Base-by-base conservation (phyloP, 2,329 filamentous ascomycete species). In the Trichoderma guizhouense region DNA sequence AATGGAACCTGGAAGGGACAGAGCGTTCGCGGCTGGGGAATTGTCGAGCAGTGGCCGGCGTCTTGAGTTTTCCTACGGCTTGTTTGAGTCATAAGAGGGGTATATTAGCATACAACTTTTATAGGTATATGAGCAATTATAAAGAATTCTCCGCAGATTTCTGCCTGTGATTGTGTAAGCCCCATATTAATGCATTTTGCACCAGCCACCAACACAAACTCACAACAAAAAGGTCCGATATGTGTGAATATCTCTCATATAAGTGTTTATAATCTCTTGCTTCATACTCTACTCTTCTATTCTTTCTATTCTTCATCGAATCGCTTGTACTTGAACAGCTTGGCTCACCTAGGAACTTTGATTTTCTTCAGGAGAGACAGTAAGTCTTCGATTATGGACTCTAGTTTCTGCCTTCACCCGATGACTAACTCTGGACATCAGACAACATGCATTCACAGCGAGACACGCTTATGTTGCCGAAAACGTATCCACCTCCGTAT, bases 31-130 rank as follows among this genome's bases (percentile, higher is more conserved):
- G 51, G 47, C 47, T 67, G 64, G 64, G 47, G 47, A 26, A 7
- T 67, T 39, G 64, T 67, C 21, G 64, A 57, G 30, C 64, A 67
- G 51, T 67, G 51, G 64, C 64, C 51, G 9, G 64, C 47, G 11
- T 39, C 43, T 9, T 66, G n/a, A 36, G 18, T 43, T 43, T 43
- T 18, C 39, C 39, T 18, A n/a, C 39, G 18, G 39, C 39, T 9
- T 43, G 1, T 9, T 43, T n/a, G 0, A 43, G 39, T 9, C 39
- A 43, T n/a, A n/a, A 43, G 11, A 43, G 15, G 18, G 15, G 18
- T 18, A 11, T 30, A 30, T 58, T 3, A 0, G 5, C 11, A 14
- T 58, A 7, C 8, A 18, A 12, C 2, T 51, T 21, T 5, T 21
- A 51, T 51, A 51, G n/a, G 1, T 21, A 51, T 51, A 51, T 21